phyloP scores from a whole-genome alignment of 1,284 basidiomycete genomes.

The Apiotrichum domesticum region DNA sequence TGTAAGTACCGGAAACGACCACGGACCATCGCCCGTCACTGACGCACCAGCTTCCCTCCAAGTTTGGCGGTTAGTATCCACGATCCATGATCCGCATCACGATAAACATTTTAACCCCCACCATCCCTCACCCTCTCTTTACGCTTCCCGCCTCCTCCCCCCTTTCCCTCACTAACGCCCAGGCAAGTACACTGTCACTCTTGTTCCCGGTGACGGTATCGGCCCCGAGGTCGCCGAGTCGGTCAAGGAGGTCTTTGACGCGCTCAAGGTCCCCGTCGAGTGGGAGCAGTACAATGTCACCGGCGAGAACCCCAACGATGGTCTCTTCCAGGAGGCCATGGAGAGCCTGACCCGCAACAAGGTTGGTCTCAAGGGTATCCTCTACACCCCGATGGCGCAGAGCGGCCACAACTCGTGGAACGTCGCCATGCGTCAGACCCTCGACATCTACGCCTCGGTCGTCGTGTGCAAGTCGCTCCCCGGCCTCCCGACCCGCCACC shows the following conservation, averaged over 20 bases:
- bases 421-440: conserved; percentile 98
- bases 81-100: background rate
- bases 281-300: conserved; percentile 99
- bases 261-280: conserved; percentile 96
- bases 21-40: too few species aligned
- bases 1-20: conserved; percentile 22
- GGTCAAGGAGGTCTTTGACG: conserved; percentile 98
- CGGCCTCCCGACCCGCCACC: conserved; percentile 94
- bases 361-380: conserved; percentile 98
- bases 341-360: conserved; percentile 93
- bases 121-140: background rate
- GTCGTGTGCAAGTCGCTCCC: conserved; percentile 97
- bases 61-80: conserved; percentile 79
- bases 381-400: conserved; percentile 96
- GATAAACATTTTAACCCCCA: background rate
- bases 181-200: conserved; percentile 61
- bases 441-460: conserved; percentile 98
- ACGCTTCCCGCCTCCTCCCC: background rate
- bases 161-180: background rate
- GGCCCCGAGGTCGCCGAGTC: conserved; percentile 96
- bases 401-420: conserved; percentile 99
- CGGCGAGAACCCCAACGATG: conserved; percentile 88
- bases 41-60: conserved; percentile 65
- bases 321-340: conserved; percentile 95
- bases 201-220: conserved; percentile 95